phyloP scores from a whole-genome alignment of 257 asterid genomes.

The Cinchona pubescens region DNA sequence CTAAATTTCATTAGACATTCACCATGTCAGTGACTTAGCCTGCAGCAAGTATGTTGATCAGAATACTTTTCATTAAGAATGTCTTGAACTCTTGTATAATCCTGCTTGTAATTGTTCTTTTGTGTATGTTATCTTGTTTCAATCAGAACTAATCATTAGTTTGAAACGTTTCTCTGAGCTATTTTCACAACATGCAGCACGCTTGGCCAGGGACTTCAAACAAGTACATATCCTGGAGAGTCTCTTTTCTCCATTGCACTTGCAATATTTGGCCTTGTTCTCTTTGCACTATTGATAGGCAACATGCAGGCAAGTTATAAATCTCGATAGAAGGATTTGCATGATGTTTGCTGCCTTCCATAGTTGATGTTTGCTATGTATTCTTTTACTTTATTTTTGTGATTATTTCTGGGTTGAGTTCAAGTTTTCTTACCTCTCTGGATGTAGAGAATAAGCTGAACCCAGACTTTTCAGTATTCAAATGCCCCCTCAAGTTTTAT shows the following conservation, averaged over 20 bases:
- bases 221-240: slow-evolving; percentile 96
- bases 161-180: slow-evolving; percentile 4
- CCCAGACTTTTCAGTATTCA: background rate
- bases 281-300: slow-evolving; percentile 93
- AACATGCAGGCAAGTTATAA: slow-evolving; percentile 83
- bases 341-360: slow-evolving; percentile 1
- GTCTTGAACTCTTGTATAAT: background rate
- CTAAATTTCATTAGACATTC: background rate
- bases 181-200: slow-evolving; percentile 53
- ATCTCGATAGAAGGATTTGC: background rate
- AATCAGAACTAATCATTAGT: background rate
- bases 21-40: background rate
- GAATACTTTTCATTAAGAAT: slow-evolving; percentile 2
- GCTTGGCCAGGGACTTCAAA: slow-evolving; percentile 96
- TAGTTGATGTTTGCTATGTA: background rate
- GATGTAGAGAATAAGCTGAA: background rate
- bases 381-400: background rate
- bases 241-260: slow-evolving; percentile 91
- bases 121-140: background rate
- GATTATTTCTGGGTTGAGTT: background rate
- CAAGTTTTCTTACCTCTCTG: background rate
- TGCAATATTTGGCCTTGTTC: slow-evolving; percentile 91
- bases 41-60: background rate
- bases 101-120: background rate
- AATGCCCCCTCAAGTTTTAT: background rate